A percentile compares a stretch with the other conserved stretches of the same genome.
Conservation (phyloP, 1,139 yeast species). For the Suhomyces guaymorum region DNA sequence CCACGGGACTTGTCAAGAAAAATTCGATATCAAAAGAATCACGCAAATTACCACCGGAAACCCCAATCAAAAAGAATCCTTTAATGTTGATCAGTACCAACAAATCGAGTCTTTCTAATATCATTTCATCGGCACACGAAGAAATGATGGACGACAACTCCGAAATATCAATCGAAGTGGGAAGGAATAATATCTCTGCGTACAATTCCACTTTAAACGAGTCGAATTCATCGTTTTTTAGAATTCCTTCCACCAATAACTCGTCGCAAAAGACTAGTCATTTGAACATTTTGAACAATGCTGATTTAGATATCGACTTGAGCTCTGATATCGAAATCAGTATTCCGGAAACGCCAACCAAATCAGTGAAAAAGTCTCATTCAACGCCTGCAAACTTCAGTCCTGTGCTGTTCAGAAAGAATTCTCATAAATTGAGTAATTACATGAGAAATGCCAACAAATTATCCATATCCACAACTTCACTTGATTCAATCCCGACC, state of each 20-base stretch:
- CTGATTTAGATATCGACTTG: conserved; percentile 30
- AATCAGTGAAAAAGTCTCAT: conserved; percentile 34
- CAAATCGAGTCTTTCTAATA: conserved; percentile 21
- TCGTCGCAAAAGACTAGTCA: conserved; percentile 16
- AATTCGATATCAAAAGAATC: conserved; percentile 45
- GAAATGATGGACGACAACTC: conserved; percentile 24
- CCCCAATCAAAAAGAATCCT: conserved; percentile 75
- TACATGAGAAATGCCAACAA: conserved; percentile 12
- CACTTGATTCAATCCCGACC: conserved; percentile 8
- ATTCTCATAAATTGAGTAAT: conserved; percentile 9
- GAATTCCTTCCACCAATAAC: conserved; percentile 25
- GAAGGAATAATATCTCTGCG: conserved; percentile 34
- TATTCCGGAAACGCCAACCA: conserved; percentile 49
- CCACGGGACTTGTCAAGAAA: conserved; percentile 75
- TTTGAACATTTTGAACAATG: conserved; percentile 13
- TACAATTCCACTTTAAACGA: conserved; percentile 28
- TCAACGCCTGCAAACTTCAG: conserved; percentile 37
- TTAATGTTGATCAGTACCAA: conserved; percentile 35
- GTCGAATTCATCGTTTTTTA: conserved; percentile 39
- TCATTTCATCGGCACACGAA: conserved; percentile 25
- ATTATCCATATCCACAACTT: conserved; percentile 12
- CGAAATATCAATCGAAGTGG: conserved; percentile 43
- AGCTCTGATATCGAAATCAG: conserved; percentile 21
- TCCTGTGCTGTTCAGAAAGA: conserved; percentile 24
- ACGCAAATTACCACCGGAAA: conserved; percentile 63